Base-by-base conservation (phyloP, 345 rosid species). In the Salix exigua region DNA sequence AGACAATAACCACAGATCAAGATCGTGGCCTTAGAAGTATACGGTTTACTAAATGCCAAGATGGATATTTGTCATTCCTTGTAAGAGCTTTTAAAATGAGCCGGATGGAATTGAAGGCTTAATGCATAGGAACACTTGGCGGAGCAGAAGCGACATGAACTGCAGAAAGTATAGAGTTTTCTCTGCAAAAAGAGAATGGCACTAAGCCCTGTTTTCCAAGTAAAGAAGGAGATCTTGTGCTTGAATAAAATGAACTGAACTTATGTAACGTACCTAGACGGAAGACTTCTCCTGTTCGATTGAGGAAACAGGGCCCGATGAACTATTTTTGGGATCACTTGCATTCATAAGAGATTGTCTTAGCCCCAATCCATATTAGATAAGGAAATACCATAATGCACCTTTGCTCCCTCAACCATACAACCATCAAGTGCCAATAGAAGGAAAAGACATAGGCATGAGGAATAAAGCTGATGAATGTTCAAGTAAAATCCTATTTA, bases 301-400 rank as follows among this genome's bases (percentile, higher is more conserved):
- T 21, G n/a, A 73, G 7, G 51, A 48, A 75, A 38, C 71, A 76
- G 81, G 75, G 75, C 64, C 71, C 14, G 87, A 68, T 64, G 78
- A 30, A 50, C 65, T 38, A 58, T 82, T 71, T 66, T 80, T 71
- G 12, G 74, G 60, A 48, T 87, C 90, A 73, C 66, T 71, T 35
- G 85, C 79, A 60, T 79, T 86, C 77, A 89, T 79, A 42, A 91
- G 84, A 82, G 94, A 95, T 89, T 88, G 89, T 85, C 97, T 87
- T 71, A 91, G 85, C 77, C 99, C 97, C 89, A 93, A 81, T 96
- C 97, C 84, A 96, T 96, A 82, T 96, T 92, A 23, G 95, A 88
- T 77, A 96, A 88, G 66, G 98, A 93, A 76, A 94, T 91, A 66
- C 96, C 97, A 76, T 88, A 92, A 30, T 86, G 87, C 88, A 92